A percentile compares a stretch with the other conserved stretches of the same genome.
phyloP scores from a whole-genome alignment of 148 eudicot species.

The Rheum nobile region DNA sequence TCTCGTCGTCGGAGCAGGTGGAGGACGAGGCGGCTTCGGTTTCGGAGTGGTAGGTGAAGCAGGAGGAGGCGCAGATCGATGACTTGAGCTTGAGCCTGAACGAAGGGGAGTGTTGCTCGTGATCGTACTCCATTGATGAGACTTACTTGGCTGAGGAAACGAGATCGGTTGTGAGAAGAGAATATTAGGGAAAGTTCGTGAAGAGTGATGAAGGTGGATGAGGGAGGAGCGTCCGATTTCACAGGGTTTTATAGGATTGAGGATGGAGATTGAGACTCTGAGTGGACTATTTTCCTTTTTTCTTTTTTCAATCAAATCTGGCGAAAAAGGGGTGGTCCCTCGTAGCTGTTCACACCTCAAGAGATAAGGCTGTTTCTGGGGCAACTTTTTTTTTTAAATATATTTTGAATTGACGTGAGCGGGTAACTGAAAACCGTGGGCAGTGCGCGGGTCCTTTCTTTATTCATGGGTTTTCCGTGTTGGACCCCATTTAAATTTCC shows the following conservation, averaged over 20 bases:
- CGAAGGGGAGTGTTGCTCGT: constrained; percentile 16
- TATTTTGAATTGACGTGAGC: neutral
- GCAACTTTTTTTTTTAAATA: neutral
- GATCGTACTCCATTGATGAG: constrained; percentile 16
- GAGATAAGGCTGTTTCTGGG: constrained; percentile 1
- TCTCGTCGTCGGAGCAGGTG: constrained; percentile 11
- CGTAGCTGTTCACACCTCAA: neutral
- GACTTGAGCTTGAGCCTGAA: constrained; percentile 19
- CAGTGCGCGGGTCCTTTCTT: constrained; percentile 2
- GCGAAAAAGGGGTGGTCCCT: neutral
- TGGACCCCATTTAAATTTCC: neutral
- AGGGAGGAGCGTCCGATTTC: neutral
- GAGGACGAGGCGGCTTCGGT: constrained; percentile 4
- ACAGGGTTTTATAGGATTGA: neutral
- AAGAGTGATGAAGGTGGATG: neutral
- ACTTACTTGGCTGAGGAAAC: neutral
- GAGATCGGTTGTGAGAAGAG: neutral
- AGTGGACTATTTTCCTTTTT: neutral
- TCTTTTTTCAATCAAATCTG: neutral
- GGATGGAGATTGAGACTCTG: neutral
- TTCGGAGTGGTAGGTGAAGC: constrained; percentile 5
- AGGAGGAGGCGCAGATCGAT: constrained; percentile 15
- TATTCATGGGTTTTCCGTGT: neutral
- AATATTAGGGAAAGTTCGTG: neutral
- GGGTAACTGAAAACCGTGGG: constrained; percentile 8